Evolutionary conservation across 306 rosid genomes (phyloP).

Genomic region (Prunus armeniaca): DNA sequence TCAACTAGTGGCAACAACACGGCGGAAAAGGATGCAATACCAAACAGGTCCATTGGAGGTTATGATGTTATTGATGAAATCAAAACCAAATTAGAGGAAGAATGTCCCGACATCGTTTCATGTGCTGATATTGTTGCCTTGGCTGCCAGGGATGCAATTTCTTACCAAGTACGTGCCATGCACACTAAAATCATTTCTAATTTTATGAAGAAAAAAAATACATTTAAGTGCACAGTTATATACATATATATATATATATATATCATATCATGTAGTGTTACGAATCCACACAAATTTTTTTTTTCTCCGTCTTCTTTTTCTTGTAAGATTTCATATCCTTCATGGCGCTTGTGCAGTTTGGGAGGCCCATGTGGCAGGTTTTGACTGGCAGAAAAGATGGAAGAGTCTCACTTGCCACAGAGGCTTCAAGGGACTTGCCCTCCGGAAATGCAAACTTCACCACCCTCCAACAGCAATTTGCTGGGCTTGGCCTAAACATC

Average conservation of each 20-base stretch:
- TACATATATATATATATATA: too few relatives aligned
- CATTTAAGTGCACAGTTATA: too few relatives aligned
- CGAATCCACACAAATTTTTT: too few relatives aligned
- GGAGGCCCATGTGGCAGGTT: slow-evolving; percentile 23
- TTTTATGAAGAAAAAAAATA: too few relatives aligned
- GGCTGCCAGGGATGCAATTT: slow-evolving; percentile 36
- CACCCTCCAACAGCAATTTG: slow-evolving; percentile 26
- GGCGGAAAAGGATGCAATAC: slow-evolving; percentile 29
- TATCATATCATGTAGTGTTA: too few relatives aligned
- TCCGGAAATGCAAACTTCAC: slow-evolving; percentile 32
- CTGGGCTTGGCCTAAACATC: slow-evolving; percentile 14
- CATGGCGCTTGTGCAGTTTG: slow-evolving; percentile 19
- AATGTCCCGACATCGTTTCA: slow-evolving; percentile 29
- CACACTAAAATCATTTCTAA: background rate
- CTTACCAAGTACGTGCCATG: slow-evolving; percentile 22
- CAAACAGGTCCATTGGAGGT: slow-evolving; percentile 26
- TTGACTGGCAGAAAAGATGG: slow-evolving; percentile 46
- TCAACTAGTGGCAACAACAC: slow-evolving; percentile 13
- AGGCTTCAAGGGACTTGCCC: slow-evolving; percentile 36
- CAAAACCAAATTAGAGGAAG: slow-evolving; percentile 26
- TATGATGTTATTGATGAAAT: slow-evolving; percentile 38
- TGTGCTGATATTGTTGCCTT: slow-evolving; percentile 42
- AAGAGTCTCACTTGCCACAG: slow-evolving; percentile 19
- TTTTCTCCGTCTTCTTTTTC: too few relatives aligned
- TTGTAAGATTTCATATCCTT: too few relatives aligned